Evolutionary conservation across 1,139 yeast species (phyloP).

Genomic region (Suhomyces taliae): DNA sequence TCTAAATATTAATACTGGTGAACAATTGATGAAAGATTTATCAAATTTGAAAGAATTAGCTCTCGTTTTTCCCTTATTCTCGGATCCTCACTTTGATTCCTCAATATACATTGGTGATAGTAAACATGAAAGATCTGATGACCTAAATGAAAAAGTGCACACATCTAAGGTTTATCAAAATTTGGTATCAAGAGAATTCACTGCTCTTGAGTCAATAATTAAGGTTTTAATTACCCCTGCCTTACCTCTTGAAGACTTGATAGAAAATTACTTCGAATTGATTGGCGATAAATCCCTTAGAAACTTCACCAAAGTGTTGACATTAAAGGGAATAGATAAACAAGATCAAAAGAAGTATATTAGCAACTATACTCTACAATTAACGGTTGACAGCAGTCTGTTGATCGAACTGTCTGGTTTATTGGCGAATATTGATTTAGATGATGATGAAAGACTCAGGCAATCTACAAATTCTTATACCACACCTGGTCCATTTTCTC

Average conservation of each 20-base stretch:
- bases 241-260: constrained; percentile 62
- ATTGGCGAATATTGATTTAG: constrained; percentile 27
- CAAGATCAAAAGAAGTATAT: constrained; percentile 50
- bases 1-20: constrained; percentile 68
- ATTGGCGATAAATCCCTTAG: constrained; percentile 63
- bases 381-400: constrained; percentile 49
- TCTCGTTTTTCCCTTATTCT: constrained; percentile 48
- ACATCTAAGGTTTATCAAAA: constrained; percentile 45
- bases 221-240: constrained; percentile 64
- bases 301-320: constrained; percentile 66
- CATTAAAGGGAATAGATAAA: constrained; percentile 58
- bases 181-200: constrained; percentile 50
- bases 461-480: constrained; percentile 7
- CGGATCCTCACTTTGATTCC: constrained; percentile 33
- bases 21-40: constrained; percentile 76
- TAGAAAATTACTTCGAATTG: constrained; percentile 64
- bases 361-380: constrained; percentile 61
- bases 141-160: neutral
- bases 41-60: constrained; percentile 61
- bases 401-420: constrained; percentile 46
- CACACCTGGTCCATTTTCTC: neutral
- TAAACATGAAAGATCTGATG: neutral
- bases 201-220: constrained; percentile 59
- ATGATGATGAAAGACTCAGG: constrained; percentile 11
- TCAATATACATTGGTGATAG: neutral